Evolutionary conservation across 2,329 filamentous ascomycete species (phyloP).

Genomic region (Venturia asperata): DNA sequence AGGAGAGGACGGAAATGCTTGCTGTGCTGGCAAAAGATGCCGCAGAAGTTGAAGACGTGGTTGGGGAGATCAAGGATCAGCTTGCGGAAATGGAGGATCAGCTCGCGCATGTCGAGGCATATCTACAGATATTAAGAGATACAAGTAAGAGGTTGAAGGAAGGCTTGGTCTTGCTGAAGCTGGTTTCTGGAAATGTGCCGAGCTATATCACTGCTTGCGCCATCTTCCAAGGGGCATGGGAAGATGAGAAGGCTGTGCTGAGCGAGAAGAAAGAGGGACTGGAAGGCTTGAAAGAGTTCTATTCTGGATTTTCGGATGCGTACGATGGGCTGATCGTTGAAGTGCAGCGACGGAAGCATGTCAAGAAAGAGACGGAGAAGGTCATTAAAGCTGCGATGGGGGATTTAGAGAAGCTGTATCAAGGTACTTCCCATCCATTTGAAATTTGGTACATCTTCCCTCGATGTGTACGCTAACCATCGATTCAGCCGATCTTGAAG

Average conservation of each 20-base stretch:
- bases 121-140: slow-evolving; percentile 51
- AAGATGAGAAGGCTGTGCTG: slow-evolving; percentile 56
- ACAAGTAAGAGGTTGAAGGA: slow-evolving; percentile 53
- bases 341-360: slow-evolving; percentile 63
- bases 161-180: slow-evolving; percentile 60
- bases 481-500: slow-evolving; percentile 51
- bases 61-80: slow-evolving; percentile 63
- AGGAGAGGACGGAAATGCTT: slow-evolving; percentile 77
- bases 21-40: slow-evolving; percentile 68
- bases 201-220: slow-evolving; percentile 57
- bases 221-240: slow-evolving; percentile 61
- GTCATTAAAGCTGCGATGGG: slow-evolving; percentile 73
- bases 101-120: slow-evolving; percentile 55
- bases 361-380: slow-evolving; percentile 65
- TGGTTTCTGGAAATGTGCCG: slow-evolving; percentile 59
- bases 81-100: slow-evolving; percentile 70
- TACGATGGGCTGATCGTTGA: slow-evolving; percentile 83
- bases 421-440: slow-evolving; percentile 31
- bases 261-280: slow-evolving; percentile 72
- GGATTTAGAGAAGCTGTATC: slow-evolving; percentile 66
- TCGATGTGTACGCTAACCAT: not conserved
- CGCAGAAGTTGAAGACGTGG: slow-evolving; percentile 54
- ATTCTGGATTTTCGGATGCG: slow-evolving; percentile 75
- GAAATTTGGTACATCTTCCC: too few relatives aligned
- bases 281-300: slow-evolving; percentile 69